These are phyloP conservation scores for Thozetella sp. DNA, from an alignment of 495 filamentous ascomycete genomes.

Conservation along the genomic window DNA sequence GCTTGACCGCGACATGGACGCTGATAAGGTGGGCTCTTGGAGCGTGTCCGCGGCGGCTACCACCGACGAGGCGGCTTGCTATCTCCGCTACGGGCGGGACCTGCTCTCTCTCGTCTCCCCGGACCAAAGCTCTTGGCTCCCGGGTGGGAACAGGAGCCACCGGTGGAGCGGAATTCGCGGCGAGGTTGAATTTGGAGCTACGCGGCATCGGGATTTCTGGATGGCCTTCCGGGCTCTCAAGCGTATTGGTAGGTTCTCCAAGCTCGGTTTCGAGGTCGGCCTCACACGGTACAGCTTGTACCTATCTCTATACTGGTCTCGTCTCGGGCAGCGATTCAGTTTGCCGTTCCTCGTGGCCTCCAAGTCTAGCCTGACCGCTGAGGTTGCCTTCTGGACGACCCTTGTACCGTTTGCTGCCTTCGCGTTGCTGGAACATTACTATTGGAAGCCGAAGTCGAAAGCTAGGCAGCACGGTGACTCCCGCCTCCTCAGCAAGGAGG, in stretches of 20 bases:
- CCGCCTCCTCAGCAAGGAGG: constrained; percentile 36
- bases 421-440: constrained; percentile 50
- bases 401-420: constrained; percentile 52
- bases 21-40: constrained; percentile 13
- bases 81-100: constrained; percentile 23
- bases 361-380: constrained; percentile 10
- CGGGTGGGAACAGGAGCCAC: background rate
- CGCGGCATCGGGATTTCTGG: constrained; percentile 16
- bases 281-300: constrained; percentile 25
- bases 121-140: background rate
- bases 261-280: constrained; percentile 23
- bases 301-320: constrained; percentile 31
- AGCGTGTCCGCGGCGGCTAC: constrained; percentile 19
- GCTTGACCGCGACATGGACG: constrained; percentile 19
- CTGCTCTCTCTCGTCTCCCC: constrained; percentile 11
- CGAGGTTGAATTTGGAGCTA: constrained; percentile 21
- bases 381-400: constrained; percentile 32
- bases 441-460: constrained; percentile 38
- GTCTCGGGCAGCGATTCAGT: constrained; percentile 33
- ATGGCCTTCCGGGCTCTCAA: constrained; percentile 23
- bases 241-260: constrained; percentile 19
- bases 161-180: constrained; percentile 10
- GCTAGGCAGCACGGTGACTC: constrained; percentile 24
- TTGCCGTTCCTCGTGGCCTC: constrained; percentile 28
- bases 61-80: constrained; percentile 11